Evolutionary conservation across 2,329 filamentous ascomycete species (phyloP), one percentile per base, ranked within the genome.

Genomic region (Massarina eburnea): DNA sequence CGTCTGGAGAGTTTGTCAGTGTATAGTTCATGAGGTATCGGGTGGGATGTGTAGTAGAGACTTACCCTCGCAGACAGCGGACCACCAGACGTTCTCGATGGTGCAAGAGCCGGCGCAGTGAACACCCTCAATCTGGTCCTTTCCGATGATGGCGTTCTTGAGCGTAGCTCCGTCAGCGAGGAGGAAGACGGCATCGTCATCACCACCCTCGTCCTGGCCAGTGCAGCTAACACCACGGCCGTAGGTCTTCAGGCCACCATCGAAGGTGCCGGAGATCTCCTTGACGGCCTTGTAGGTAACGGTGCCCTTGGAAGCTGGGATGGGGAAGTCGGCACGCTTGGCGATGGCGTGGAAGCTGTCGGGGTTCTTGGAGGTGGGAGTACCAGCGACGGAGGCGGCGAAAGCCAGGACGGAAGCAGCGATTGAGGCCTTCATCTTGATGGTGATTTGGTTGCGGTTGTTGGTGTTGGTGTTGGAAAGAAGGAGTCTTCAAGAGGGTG

Each of bases 121-220:
- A 32, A 80, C 72, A 48, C 76, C 77, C 59, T 80, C 77, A 24
- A 71, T 66, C 55, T 78, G 73, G 45, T 73, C 71, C 19, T 68
- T 64, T 6, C 77, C 76, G 41, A 80, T 79, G 62, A 80, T 79
- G 56, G 75, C 76, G 56, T 79, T 79, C 55, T 71, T 73, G 33
- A 80, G 62, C 14, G 73, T 74, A 14, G 71, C 77, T 17, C 77
- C 77, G 20, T 71, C 61, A 52, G 73, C 67, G 35, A 80, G 66
- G 45, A 76, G 69, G 70, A 79, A 80, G 56, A 79, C 75, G 26
- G 77, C 73, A 33, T 75, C 75, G 0, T 64, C 54, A 41, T 71
- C 63, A 37, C 60, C 70, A 39, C 73, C 72, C 51, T 76, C 73
- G 2, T 55, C 51, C 34, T 76, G 71, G n/a, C 60, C 66, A 2